These are phyloP conservation scores for Quercus mongolica DNA, from an alignment of 306 rosid genomes.

Conservation along the genomic window DNA sequence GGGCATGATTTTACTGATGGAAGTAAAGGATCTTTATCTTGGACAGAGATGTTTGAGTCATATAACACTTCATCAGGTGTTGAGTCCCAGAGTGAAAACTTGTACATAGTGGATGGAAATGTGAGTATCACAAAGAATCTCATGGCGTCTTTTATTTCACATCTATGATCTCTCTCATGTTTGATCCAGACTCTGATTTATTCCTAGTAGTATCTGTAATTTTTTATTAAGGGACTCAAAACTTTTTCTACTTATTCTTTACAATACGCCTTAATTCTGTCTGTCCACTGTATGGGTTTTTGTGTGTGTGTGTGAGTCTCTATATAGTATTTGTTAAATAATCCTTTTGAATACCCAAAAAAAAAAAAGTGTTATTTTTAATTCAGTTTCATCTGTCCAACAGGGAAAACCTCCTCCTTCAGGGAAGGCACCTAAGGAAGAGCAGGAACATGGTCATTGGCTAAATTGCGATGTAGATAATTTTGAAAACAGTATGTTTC, in stretches of 20 bases:
- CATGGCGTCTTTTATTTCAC: background rate
- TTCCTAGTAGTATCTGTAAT: background rate
- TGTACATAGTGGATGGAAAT: slow-evolving; percentile 34
- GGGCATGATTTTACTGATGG: slow-evolving; percentile 37
- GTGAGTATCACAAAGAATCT: slow-evolving; percentile 48
- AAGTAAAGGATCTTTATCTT: slow-evolving; percentile 42
- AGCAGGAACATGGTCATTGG: slow-evolving; percentile 44
- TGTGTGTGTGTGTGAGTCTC: background rate
- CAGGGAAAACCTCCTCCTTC: slow-evolving; percentile 49
- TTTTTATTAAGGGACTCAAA: background rate
- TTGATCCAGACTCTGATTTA: background rate
- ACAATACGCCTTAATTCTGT: background rate
- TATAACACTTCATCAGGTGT: slow-evolving; percentile 25
- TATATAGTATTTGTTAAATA: background rate
- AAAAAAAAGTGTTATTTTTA: background rate
- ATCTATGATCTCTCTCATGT: background rate
- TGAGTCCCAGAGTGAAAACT: slow-evolving; percentile 33
- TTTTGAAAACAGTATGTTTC: slow-evolving; percentile 45
- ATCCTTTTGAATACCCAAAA: background rate
- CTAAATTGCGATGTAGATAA: slow-evolving; percentile 30
- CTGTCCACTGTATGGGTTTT: too few species aligned
- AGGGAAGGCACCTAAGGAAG: slow-evolving; percentile 35
- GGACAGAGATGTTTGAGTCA: slow-evolving; percentile 52
- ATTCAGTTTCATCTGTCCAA: slow-evolving; percentile 9
- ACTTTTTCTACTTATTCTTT: background rate